These are phyloP conservation scores for Aspergillus awamori DNA, from an alignment of 2,329 filamentous ascomycete genomes.

Conservation along the genomic window DNA sequence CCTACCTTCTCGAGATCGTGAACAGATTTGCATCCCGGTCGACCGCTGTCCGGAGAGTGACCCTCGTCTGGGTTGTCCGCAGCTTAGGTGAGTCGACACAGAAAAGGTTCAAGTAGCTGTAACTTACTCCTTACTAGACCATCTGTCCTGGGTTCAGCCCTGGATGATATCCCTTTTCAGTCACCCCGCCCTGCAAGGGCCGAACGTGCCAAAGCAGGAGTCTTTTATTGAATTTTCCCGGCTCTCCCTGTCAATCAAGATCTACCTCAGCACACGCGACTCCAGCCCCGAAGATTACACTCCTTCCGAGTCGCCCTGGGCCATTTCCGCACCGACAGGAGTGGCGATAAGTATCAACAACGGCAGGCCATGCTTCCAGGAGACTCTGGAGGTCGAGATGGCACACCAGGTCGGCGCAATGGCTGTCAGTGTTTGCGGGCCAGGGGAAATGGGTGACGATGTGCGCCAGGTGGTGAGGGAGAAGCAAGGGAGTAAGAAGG, in stretches of 20 bases:
- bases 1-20: conserved; percentile 37
- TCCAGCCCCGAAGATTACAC: conserved; percentile 30
- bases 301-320: conserved; percentile 30
- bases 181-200: conserved; percentile 29
- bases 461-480: conserved; percentile 37
- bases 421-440: conserved; percentile 44
- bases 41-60: conserved; percentile 33
- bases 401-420: conserved; percentile 36
- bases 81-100: conserved; percentile 29
- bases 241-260: conserved; percentile 32
- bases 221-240: conserved; percentile 30
- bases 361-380: conserved; percentile 32
- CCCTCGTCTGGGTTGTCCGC: conserved; percentile 38
- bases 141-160: conserved; percentile 39
- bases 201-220: conserved; percentile 25
- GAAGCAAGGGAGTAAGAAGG: conserved; percentile 32
- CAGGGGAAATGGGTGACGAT: conserved; percentile 41
- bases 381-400: conserved; percentile 31
- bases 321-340: conserved; percentile 25
- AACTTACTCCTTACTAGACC: conserved; percentile 24
- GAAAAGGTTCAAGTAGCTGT: not conserved
- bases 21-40: conserved; percentile 27
- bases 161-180: conserved; percentile 37
- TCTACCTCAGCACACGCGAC: conserved; percentile 32
- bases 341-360: conserved; percentile 30